phyloP scores from a whole-genome alignment of 371 early-diverging fungal genomes.

The Mucor plumbeus region DNA sequence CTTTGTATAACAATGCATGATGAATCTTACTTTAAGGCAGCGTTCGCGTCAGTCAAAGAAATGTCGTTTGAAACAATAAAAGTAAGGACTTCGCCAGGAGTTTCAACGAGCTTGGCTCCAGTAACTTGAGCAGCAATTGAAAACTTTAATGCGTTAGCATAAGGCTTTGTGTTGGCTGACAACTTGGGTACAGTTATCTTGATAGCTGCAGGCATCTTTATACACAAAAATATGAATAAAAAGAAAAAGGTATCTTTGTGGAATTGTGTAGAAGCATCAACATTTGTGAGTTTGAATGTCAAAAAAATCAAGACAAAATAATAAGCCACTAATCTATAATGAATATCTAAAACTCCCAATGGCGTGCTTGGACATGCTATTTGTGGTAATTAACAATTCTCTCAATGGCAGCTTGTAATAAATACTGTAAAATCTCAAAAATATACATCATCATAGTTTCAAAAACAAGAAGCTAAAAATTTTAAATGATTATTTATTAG shows the following conservation, averaged over 20 bases:
- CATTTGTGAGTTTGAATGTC: constrained; percentile 9
- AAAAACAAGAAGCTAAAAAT: no score
- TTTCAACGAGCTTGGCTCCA: constrained; percentile 33
- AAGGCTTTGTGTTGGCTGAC: constrained; percentile 41
- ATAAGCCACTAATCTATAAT: constrained; percentile 3
- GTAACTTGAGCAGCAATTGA: constrained; percentile 40
- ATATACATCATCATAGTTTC: no score
- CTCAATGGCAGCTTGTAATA: no score
- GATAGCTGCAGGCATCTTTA: constrained; percentile 29
- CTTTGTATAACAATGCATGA: not conserved
- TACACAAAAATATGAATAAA: constrained; percentile 10
- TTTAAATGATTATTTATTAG: no score
- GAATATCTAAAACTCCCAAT: not conserved
- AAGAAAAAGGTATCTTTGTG: constrained; percentile 7
- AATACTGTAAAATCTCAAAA: no score
- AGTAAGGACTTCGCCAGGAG: constrained; percentile 36
- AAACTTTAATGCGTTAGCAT: constrained; percentile 44
- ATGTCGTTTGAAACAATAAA: constrained; percentile 26
- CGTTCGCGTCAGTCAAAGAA: constrained; percentile 46
- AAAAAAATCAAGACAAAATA: constrained; percentile 4
- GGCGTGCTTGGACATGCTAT: not conserved
- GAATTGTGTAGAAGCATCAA: constrained; percentile 4
- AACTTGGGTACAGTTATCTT: constrained; percentile 45
- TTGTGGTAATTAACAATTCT: not conserved
- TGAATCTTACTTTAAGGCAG: constrained; percentile 42